Conservation (phyloP, 305 asterid genomes). For the Fraxinus sp. region DNA sequence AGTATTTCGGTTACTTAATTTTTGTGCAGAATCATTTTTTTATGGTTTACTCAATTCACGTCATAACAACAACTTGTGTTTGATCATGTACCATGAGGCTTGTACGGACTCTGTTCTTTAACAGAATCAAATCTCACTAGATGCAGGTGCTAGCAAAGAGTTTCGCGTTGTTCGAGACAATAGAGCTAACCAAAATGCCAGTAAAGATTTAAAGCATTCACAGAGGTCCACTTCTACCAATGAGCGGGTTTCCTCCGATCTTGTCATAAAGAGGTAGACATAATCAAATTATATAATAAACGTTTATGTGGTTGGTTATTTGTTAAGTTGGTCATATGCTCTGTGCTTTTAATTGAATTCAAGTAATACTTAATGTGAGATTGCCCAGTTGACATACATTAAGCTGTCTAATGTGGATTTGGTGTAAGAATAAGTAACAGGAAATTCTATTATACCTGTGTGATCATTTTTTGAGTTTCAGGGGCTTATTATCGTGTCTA, state of each 20-base stretch:
- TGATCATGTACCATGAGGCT: neutral
- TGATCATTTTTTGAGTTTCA: neutral
- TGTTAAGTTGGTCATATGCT: neutral
- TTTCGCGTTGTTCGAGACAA: slow-evolving; percentile 94
- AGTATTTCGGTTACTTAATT: neutral
- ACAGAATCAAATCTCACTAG: slow-evolving; percentile 31
- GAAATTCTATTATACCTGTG: neutral
- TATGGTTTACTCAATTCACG: neutral
- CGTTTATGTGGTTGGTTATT: neutral
- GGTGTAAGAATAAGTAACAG: neutral
- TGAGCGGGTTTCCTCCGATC: slow-evolving; percentile 38
- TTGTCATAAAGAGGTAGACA: neutral
- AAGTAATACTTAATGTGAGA: neutral
- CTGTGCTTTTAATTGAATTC: neutral
- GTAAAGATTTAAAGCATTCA: slow-evolving; percentile 51
- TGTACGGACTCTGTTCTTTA: slow-evolving; percentile 25
- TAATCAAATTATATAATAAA: neutral
- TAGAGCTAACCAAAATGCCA: slow-evolving; percentile 57
- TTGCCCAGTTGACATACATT: neutral
- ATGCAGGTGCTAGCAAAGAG: slow-evolving; percentile 66
- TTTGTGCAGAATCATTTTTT: neutral
- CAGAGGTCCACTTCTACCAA: slow-evolving; percentile 43
- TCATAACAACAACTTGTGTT: neutral
- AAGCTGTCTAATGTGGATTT: neutral
- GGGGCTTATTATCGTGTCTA: neutral